phyloP scores from a whole-genome alignment of 306 rosid genomes.

The Lathyrus tuberosus region DNA sequence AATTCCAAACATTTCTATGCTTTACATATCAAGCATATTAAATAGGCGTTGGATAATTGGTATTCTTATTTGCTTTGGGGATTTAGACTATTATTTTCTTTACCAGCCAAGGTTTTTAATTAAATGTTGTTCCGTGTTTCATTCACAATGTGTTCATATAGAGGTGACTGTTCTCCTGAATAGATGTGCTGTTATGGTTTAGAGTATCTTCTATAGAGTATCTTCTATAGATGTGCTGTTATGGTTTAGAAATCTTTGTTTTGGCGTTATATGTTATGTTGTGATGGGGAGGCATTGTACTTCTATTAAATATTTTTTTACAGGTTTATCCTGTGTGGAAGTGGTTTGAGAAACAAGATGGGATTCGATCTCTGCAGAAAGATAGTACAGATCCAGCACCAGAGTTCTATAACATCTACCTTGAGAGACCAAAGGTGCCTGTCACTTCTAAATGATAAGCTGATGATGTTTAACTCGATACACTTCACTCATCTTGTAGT shows the following conservation, averaged over 20 bases:
- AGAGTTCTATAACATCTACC: slow-evolving; percentile 95
- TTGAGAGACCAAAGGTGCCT: slow-evolving; percentile 95
- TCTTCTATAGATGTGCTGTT: slow-evolving; percentile 2
- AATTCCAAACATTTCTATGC: slow-evolving; percentile 5
- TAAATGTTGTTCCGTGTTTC: slow-evolving; percentile 27
- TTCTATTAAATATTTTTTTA: slow-evolving; percentile 15
- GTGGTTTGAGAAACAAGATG: slow-evolving; percentile 99
- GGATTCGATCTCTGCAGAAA: slow-evolving; percentile 93
- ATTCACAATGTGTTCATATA: slow-evolving; percentile 15
- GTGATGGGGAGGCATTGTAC: slow-evolving; percentile 18
- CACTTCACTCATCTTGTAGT: slow-evolving; percentile 20
- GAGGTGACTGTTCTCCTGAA: slow-evolving; percentile 23
- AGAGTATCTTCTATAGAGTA: slow-evolving; percentile 5
- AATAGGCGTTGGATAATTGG: slow-evolving; percentile 10
- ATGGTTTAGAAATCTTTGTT: slow-evolving; percentile 2
- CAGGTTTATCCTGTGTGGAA: slow-evolving; percentile 99
- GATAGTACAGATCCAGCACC: slow-evolving; percentile 94
- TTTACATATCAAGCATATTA: slow-evolving; percentile 15
- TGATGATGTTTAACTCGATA: slow-evolving; percentile 29
- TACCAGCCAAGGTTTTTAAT: slow-evolving; percentile 27
- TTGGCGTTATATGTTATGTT: slow-evolving; percentile 29
- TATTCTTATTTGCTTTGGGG: slow-evolving; percentile 26
- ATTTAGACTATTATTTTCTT: slow-evolving; percentile 20
- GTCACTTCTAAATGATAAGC: slow-evolving; percentile 32
- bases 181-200: slow-evolving; percentile 24